Evolutionary conservation across 805 yeast species (phyloP), one percentile per base, ranked within the genome.

Genomic region (Candida stauntonica): DNA sequence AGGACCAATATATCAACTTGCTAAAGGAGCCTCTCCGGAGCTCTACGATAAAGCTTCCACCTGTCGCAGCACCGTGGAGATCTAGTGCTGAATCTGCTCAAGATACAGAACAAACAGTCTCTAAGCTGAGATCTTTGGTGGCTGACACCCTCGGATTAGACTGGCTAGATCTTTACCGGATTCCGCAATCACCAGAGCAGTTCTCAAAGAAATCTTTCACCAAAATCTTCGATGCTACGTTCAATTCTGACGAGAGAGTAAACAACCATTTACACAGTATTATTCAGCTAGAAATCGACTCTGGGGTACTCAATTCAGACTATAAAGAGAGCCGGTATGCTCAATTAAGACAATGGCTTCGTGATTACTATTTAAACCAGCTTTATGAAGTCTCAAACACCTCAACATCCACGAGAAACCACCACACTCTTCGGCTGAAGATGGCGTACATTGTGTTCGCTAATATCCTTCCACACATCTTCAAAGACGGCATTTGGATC

Each of bases 401-500:
- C 3, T 20, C 41, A 7, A 43, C 43, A 8, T 35, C 51, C 6
- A 47, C 52, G 1, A 24, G 36, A 14, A 40, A 42, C 21, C 8
- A 45, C 20, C 45, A 51, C 24, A 17, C 34, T 5, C 15, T 39
- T 5, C 8, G 30, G 2, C 30, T 49, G n/a, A 45, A 44, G 19
- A 4, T 44, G 13, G 50, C 55, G 17, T 51, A 47, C 17, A 27
- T 46, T 13, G 5, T 45, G 1, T 47, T 51, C 17, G 13, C 46
- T 3, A 36, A 39, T 21, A 38, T 47, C 7, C 35, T 51, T 5
- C 44, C 50, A 6, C 33, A 42, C 11, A 51, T 49, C 29, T 51
- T 49, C 33, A 36, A 46, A 33, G 54, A 51, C 32, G 55, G 55
- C 3, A 51, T 51, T 3, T 51, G 54, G 54, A 34, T 51, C 23